These are phyloP conservation scores for Ceratocystis albifundus DNA, from an alignment of 2,329 filamentous ascomycete genomes.

Conservation along the genomic window DNA sequence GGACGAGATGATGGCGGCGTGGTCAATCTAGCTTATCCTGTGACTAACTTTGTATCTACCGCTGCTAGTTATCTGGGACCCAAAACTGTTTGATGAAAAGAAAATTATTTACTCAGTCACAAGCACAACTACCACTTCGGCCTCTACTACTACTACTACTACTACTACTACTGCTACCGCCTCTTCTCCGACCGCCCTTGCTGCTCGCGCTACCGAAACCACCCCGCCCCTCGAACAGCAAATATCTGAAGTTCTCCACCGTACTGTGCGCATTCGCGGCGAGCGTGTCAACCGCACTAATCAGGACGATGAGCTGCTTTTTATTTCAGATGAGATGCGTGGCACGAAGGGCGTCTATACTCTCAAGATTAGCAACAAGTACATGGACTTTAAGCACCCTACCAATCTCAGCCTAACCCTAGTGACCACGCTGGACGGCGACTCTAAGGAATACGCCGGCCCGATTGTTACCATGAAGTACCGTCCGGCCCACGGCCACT, in stretches of 20 bases:
- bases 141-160: neutral
- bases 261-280: conserved; percentile 26
- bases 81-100: conserved; percentile 38
- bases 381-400: conserved; percentile 31
- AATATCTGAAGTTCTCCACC: neutral
- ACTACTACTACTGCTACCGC: too few species aligned
- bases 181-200: neutral
- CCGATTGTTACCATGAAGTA: conserved; percentile 32
- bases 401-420: conserved; percentile 42
- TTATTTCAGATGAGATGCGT: conserved; percentile 30
- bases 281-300: conserved; percentile 36
- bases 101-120: conserved; percentile 29
- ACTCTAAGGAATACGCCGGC: conserved; percentile 34
- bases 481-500: conserved; percentile 28
- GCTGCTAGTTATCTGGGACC: conserved; percentile 45
- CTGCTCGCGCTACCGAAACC: conserved; percentile 7
- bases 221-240: neutral
- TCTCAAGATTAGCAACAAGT: conserved; percentile 33
- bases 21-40: neutral
- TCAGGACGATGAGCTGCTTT: conserved; percentile 31
- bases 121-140: conserved; percentile 3
- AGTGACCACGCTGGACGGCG: conserved; percentile 31
- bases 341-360: conserved; percentile 40
- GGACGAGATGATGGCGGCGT: too few species aligned
- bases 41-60: neutral